Evolutionary conservation across 106 monocot species (phyloP).

Genomic region (Dactylorhiza incarnata): DNA sequence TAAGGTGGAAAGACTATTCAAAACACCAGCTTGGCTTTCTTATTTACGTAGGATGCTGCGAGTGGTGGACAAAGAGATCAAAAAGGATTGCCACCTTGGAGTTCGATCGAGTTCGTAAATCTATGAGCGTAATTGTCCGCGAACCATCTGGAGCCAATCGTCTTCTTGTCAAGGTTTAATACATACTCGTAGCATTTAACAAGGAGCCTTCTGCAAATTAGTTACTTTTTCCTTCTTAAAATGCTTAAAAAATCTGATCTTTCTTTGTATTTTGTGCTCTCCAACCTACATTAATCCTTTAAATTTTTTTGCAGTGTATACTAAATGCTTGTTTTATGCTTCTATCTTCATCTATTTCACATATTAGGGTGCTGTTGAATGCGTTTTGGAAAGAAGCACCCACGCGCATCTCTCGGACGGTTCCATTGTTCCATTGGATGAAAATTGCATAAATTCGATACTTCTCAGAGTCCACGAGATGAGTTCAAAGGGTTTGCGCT

Average conservation of each 20-base stretch:
- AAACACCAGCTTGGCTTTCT: neutral
- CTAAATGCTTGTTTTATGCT: neutral
- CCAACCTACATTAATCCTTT: neutral
- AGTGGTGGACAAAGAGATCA: conserved; percentile 73
- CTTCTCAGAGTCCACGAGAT: conserved; percentile 46
- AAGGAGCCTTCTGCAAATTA: neutral
- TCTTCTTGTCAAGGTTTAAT: conserved; percentile 57
- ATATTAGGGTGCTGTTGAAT: conserved; percentile 58
- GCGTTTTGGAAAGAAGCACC: conserved; percentile 48
- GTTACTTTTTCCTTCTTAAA: neutral
- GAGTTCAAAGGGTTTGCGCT: conserved; percentile 67
- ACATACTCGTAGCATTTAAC: too few species aligned
- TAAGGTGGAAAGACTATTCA: neutral
- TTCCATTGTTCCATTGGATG: conserved; percentile 44
- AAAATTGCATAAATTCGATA: conserved; percentile 32
- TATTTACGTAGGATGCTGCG: conserved; percentile 46
- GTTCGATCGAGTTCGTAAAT: conserved; percentile 61
- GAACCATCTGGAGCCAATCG: conserved; percentile 44
- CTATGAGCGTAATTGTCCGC: conserved; percentile 62
- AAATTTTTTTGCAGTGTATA: neutral
- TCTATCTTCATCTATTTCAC: neutral
- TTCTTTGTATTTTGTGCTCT: neutral
- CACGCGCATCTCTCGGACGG: conserved; percentile 47
- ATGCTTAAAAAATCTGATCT: neutral
- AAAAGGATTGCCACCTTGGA: conserved; percentile 55